phyloP scores from a whole-genome alignment of 1,284 basidiomycete species.

The Hortiboletus rubellus region DNA sequence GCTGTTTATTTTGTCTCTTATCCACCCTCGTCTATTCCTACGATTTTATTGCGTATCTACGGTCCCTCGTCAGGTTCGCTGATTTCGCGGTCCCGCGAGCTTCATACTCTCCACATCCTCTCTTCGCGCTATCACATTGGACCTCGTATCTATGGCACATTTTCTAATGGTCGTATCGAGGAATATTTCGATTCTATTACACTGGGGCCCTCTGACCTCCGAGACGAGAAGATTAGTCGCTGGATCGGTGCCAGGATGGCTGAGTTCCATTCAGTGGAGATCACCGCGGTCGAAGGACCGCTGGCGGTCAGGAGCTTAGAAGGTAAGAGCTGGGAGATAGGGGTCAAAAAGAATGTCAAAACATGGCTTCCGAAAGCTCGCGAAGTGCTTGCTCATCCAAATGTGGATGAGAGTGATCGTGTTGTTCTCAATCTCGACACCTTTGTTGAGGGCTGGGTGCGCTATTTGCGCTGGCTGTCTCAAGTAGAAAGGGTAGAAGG shows the following conservation, averaged over 20 bases:
- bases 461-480: constrained; percentile 69
- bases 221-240: constrained; percentile 70
- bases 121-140: constrained; percentile 86
- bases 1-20: constrained; percentile 91
- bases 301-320: constrained; percentile 41
- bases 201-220: constrained; percentile 73
- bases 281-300: constrained; percentile 60
- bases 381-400: constrained; percentile 59
- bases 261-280: constrained; percentile 88
- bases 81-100: constrained; percentile 82
- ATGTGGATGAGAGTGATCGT: constrained; percentile 44
- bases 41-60: constrained; percentile 85
- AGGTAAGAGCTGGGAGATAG: constrained; percentile 56
- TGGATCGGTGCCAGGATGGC: constrained; percentile 92
- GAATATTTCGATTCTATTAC: constrained; percentile 90
- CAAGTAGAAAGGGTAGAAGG: constrained; percentile 56
- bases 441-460: constrained; percentile 66
- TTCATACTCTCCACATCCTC: constrained; percentile 84
- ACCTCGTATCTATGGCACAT: constrained; percentile 90
- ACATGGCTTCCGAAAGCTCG: constrained; percentile 66
- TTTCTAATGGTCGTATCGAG: constrained; percentile 90
- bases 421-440: constrained; percentile 57
- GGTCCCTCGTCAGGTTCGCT: constrained; percentile 83
- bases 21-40: constrained; percentile 53
- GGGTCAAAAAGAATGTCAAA: constrained; percentile 58